A percentile compares a stretch with the other conserved stretches of the same genome.
Conservation (phyloP, 495 filamentous ascomycete species). For the Penicillium dipodomyicola region DNA sequence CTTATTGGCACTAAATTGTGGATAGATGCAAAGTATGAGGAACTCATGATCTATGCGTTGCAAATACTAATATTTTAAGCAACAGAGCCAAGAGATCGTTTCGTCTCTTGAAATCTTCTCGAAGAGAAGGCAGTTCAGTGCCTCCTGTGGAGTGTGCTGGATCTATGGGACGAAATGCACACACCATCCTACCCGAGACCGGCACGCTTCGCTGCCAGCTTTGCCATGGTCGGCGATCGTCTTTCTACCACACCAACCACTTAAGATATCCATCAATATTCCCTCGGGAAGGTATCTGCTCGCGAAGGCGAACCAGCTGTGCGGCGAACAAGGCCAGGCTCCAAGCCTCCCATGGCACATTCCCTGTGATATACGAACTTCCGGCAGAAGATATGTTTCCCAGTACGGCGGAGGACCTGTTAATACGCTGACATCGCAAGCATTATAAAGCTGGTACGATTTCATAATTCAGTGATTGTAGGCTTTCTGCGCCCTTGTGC, state of each 20-base stretch:
- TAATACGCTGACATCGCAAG: no score
- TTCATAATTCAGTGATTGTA: no score
- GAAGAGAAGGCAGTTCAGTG: neutral
- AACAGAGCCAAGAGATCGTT: conserved; percentile 5
- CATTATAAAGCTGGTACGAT: no score
- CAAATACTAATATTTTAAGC: neutral
- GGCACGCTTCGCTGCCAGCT: conserved; percentile 5
- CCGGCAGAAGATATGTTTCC: conserved; percentile 1
- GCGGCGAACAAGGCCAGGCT: conserved; percentile 3
- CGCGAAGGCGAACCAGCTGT: conserved; percentile 6
- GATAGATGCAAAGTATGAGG: no score
- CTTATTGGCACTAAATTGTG: no score
- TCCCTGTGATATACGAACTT: conserved; percentile 7
- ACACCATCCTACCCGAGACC: neutral
- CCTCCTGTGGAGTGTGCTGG: neutral
- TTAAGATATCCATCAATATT: neutral
- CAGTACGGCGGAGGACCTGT: neutral
- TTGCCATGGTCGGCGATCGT: conserved; percentile 1
- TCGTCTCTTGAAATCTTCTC: neutral
- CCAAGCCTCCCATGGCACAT: neutral
- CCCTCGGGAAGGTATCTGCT: conserved; percentile 4
- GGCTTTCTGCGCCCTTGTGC: no score
- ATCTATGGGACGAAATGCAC: neutral
- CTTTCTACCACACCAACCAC: conserved; percentile 4
- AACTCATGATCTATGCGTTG: no score